These are phyloP conservation scores for Gentiana straminea DNA, from an alignment of 257 asterid genomes.

Conservation along the genomic window DNA sequence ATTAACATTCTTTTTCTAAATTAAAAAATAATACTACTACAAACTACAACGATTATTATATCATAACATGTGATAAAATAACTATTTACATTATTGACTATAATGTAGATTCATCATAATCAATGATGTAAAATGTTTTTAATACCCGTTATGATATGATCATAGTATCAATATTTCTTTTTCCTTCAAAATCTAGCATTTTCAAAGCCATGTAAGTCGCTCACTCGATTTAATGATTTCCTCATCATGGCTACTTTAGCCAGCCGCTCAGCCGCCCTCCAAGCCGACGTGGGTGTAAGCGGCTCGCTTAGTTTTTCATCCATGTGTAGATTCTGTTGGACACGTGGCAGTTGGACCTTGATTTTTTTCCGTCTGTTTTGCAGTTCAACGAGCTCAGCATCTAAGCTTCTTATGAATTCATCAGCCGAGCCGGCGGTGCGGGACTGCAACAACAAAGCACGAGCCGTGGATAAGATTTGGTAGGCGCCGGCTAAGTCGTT, in stretches of 20 bases:
- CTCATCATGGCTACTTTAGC: constrained; percentile 98
- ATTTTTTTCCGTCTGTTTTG: constrained; percentile 32
- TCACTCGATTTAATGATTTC: constrained; percentile 86
- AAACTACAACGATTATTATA: no score
- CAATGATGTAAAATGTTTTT: no score
- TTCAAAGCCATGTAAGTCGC: constrained; percentile 96
- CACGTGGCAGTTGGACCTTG: constrained; percentile 11
- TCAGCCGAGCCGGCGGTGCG: constrained; percentile 42
- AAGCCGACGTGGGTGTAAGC: constrained; percentile 95
- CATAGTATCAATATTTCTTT: no score
- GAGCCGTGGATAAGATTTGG: constrained; percentile 67
- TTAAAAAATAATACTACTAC: no score
- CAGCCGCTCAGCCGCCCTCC: constrained; percentile 97
- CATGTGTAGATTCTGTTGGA: constrained; percentile 10
- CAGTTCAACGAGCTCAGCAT: constrained; percentile 46
- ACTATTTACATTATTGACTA: no score
- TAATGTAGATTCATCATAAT: no score
- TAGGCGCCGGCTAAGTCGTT: constrained; percentile 60
- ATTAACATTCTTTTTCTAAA: no score
- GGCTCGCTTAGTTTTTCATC: constrained; percentile 59
- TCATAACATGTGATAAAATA: no score
- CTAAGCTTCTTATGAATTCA: constrained; percentile 66
- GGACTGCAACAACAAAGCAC: constrained; percentile 57
- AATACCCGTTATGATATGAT: no score
- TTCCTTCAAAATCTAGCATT: constrained; percentile 73